Conservation (phyloP, 345 rosid genomes). For the Angophora floribunda region DNA sequence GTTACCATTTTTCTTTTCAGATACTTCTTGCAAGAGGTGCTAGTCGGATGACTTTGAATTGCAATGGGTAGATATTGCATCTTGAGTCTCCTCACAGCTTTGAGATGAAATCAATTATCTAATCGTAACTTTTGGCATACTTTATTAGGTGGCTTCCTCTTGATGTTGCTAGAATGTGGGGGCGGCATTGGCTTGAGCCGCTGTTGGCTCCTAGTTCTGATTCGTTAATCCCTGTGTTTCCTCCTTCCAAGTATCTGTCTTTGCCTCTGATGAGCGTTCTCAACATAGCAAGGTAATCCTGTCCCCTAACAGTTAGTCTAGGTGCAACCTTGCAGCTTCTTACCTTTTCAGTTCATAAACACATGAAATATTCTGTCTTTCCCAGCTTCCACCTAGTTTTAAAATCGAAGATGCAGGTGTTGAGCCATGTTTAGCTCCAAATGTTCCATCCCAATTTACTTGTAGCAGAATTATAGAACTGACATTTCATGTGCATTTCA, state of each 20-base stretch:
- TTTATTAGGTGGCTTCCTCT: constrained; percentile 80
- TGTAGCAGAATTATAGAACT: not conserved
- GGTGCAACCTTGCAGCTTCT: not conserved
- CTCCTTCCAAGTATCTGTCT: constrained; percentile 72
- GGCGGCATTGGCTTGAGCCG: constrained; percentile 97
- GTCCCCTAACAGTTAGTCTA: not conserved
- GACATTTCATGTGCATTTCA: not conserved
- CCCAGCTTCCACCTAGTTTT: not conserved
- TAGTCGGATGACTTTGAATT: constrained; percentile 64
- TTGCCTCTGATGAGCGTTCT: constrained; percentile 87
- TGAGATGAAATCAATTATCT: not conserved
- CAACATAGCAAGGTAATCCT: constrained; percentile 78
- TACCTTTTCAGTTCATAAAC: not conserved
- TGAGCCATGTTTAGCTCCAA: not conserved
- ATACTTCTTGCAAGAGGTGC: constrained; percentile 87
- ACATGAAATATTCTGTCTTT: not conserved
- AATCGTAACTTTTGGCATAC: not conserved
- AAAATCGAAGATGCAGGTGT: not conserved
- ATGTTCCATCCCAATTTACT: not conserved
- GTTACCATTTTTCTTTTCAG: constrained; percentile 21
- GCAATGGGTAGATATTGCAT: constrained; percentile 60
- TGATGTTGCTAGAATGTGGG: constrained; percentile 99
- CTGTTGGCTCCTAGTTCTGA: constrained; percentile 71
- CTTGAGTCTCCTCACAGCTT: not conserved
- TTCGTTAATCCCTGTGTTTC: constrained; percentile 53